Evolutionary conservation across 139 green algal genomes (phyloP).

Genomic region (Volvox africanus): DNA sequence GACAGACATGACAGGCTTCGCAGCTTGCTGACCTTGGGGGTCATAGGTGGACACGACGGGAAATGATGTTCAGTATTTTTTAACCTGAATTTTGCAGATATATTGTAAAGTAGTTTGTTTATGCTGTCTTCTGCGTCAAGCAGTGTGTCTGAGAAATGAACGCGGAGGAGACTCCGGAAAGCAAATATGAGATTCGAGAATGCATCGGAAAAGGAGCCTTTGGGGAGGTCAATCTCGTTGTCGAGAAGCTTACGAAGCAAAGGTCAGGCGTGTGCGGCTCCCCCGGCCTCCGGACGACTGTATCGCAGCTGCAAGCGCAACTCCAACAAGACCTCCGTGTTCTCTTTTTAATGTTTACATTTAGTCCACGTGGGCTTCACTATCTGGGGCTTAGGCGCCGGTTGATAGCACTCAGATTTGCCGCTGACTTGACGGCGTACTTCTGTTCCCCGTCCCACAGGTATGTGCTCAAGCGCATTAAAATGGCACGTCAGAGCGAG

Average conservation of each 20-base stretch:
- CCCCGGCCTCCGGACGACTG: neutral
- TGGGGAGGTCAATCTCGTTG: slow-evolving; percentile 59
- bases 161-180: slow-evolving; percentile 1
- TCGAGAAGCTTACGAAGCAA: slow-evolving; percentile 52
- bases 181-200: slow-evolving; percentile 62
- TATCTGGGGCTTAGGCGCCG: no score
- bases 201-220: slow-evolving; percentile 72
- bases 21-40: no score
- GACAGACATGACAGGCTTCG: no score
- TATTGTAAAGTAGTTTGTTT: no score
- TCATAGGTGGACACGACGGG: no score
- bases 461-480: slow-evolving; percentile 72
- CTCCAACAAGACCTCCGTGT: no score
- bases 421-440: neutral
- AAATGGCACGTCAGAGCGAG: slow-evolving; percentile 69
- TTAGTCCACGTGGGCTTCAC: no score
- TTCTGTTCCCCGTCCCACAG: slow-evolving; percentile 1
- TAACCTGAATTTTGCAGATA: no score
- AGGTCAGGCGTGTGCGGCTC: slow-evolving; percentile 33
- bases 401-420: no score
- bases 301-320: neutral
- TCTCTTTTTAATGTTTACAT: no score
- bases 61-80: no score
- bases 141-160: neutral
- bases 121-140: no score